Percentiles rank a stretch among this genome's conserved stretches.
Evolutionary conservation across 2,329 filamentous ascomycete genomes (phyloP).

Genomic region (Colletotrichum plurivorum): DNA sequence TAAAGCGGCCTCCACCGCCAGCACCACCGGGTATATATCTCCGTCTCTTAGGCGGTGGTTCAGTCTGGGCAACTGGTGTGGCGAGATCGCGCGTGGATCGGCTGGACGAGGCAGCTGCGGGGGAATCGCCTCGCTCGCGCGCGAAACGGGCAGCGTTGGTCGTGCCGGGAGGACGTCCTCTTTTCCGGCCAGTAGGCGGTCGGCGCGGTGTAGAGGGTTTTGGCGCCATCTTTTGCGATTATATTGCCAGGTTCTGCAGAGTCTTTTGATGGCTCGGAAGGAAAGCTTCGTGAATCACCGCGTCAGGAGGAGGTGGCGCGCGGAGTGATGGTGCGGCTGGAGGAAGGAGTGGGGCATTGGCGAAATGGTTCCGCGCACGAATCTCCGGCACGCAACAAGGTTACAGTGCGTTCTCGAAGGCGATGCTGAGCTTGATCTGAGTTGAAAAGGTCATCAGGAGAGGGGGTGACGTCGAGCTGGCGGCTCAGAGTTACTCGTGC

Average conservation of each 20-base stretch:
- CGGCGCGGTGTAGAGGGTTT: slow-evolving; percentile 56
- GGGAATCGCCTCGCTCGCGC: slow-evolving; percentile 52
- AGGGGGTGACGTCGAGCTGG: slow-evolving; percentile 52
- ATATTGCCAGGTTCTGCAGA: slow-evolving; percentile 1
- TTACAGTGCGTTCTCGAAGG: slow-evolving; percentile 35
- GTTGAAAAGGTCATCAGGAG: slow-evolving; percentile 43
- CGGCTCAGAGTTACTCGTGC: slow-evolving; percentile 46
- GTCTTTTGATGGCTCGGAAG: slow-evolving; percentile 36
- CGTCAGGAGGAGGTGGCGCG: slow-evolving; percentile 43
- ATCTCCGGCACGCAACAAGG: slow-evolving; percentile 41
- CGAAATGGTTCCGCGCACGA: slow-evolving; percentile 38
- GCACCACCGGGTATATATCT: slow-evolving; percentile 90
- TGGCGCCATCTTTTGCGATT: slow-evolving; percentile 48
- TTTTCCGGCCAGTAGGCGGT: slow-evolving; percentile 59
- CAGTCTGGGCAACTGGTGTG: slow-evolving; percentile 46
- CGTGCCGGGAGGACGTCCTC: slow-evolving; percentile 62
- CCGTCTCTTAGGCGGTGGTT: slow-evolving; percentile 78
- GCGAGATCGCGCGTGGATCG: slow-evolving; percentile 50
- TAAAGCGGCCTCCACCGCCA: slow-evolving; percentile 86
- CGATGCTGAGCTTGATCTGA: slow-evolving; percentile 33
- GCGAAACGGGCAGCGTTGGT: slow-evolving; percentile 58
- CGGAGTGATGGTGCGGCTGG: slow-evolving; percentile 42
- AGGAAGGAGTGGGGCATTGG: slow-evolving; percentile 41
- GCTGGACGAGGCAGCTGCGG: slow-evolving; percentile 49
- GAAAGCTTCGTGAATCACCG: slow-evolving; percentile 42